Evolutionary conservation across 768 basidiomycete species (phyloP), one percentile per base, ranked within the genome.

Genomic region (Boletellus sp.): DNA sequence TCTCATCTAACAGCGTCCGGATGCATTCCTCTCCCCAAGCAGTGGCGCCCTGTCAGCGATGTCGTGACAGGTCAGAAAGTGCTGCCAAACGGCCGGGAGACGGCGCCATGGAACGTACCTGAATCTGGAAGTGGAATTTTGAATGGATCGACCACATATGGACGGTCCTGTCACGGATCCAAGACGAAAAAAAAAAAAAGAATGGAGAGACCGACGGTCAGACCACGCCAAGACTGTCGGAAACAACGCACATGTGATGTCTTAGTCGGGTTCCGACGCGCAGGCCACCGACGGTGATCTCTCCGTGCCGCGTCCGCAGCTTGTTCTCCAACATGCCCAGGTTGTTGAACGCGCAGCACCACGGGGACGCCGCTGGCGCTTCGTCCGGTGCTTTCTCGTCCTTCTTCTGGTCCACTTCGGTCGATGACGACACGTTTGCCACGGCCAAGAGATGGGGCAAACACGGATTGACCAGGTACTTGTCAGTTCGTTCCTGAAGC

Each of bases 21-120:
- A 58, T 58, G 22, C 45, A 50, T 31, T 58, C 55, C 33, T 57
- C 55, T 24, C 59, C 59, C 59, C 59, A 61, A 5, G 55, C 59
- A 15, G 55, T 50, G 20, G 55, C 49, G 6, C 55, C 59, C 59
- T 60, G 28, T 28, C 28, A 28, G 28, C 7, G n/a, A 33, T 35
- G 44, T 40, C 10, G 26, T 16, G 9, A 34, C 2, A 17, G 0
- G 13, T 47, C 5, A 48, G 15, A 24, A 36, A 9, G 1, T n/a
- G 7, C 19, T 11, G 17, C 6, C 6, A 23, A 35, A 26, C 7
- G 13, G 20, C 13, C 8, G 10, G 2, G 19, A n/a, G 11, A 11
- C 6, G 16, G 13, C 23, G 11, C 10, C 3, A 4, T 2, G 12
- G 22, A 32, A 28, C 1, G 10, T 12, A 61, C 59, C 23, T 52